These are phyloP conservation scores for Zostera marina DNA, from an alignment of 116 monocot species.

Conservation along the genomic window DNA sequence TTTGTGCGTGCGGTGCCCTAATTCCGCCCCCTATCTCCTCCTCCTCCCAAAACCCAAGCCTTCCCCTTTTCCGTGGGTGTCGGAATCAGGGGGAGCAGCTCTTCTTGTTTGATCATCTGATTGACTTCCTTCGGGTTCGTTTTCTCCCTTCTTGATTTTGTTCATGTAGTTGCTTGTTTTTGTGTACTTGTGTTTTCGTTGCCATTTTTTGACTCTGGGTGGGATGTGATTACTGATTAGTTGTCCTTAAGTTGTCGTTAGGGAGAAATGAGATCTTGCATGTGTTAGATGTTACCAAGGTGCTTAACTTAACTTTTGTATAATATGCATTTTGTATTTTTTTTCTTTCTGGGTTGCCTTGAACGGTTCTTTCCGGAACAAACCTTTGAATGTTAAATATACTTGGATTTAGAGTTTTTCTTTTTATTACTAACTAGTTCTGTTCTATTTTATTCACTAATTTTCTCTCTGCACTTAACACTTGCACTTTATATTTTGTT, in stretches of 20 bases:
- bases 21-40: not conserved
- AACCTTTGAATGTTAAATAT: not conserved
- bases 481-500: conserved; percentile 1
- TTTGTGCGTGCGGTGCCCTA: conserved; percentile 8
- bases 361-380: too few species aligned
- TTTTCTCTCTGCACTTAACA: not conserved
- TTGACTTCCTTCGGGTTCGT: not conserved
- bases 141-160: not conserved
- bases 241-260: not conserved
- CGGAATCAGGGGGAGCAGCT: not conserved
- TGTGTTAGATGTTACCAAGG: not conserved
- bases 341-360: not conserved
- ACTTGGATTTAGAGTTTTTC: not conserved
- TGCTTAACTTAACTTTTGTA: not conserved
- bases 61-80: not conserved
- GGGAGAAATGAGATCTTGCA: conserved; percentile 5
- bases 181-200: not conserved
- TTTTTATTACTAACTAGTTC: not conserved
- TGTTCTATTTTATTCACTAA: not conserved
- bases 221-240: not conserved
- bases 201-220: not conserved
- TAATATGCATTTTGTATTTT: not conserved
- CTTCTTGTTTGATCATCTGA: not conserved
- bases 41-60: not conserved
- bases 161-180: conserved; percentile 2